Evolutionary conservation across 768 basidiomycete genomes (phyloP).

Genomic region (Kwoniella newhampshirensis): DNA sequence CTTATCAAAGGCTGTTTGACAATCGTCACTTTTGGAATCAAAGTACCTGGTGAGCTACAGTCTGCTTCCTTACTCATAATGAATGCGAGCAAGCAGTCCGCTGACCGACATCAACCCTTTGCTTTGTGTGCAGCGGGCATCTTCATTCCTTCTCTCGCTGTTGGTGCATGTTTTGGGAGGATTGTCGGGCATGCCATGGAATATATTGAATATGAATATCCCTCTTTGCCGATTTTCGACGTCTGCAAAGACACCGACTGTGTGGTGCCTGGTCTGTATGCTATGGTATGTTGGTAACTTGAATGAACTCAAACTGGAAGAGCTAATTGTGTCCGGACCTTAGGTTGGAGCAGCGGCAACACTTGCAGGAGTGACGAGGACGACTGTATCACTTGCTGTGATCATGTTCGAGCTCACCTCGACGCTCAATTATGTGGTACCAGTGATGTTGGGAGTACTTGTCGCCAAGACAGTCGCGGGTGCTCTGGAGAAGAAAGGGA

Average conservation of each 20-base stretch:
- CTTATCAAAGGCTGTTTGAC: conserved; percentile 77
- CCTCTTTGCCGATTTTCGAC: conserved; percentile 64
- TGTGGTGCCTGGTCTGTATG: conserved; percentile 85
- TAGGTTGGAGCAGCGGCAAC: conserved; percentile 80
- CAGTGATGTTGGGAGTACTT: conserved; percentile 59
- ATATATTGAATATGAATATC: conserved; percentile 67
- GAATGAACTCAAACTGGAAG: background rate
- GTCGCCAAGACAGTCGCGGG: conserved; percentile 90
- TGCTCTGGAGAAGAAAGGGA: conserved; percentile 84
- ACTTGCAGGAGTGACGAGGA: conserved; percentile 89
- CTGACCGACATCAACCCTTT: background rate
- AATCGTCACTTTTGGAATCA: conserved; percentile 86
- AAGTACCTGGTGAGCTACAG: conserved; percentile 51
- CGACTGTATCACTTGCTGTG: conserved; percentile 84
- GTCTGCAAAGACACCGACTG: conserved; percentile 69
- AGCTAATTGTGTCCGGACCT: background rate
- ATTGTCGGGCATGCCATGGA: conserved; percentile 80
- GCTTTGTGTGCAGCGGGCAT: conserved; percentile 90
- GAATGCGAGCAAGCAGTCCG: conserved; percentile 3
- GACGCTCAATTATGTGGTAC: conserved; percentile 79
- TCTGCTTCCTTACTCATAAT: background rate
- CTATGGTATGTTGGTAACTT: conserved; percentile 65
- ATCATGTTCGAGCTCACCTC: conserved; percentile 95
- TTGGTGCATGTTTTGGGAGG: conserved; percentile 89
- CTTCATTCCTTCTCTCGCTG: conserved; percentile 90